A percentile compares a stretch with the other conserved stretches of the same genome.
These are phyloP conservation scores for Fusarium compactum DNA, from an alignment of 2,329 filamentous ascomycete species.

Conservation along the genomic window DNA sequence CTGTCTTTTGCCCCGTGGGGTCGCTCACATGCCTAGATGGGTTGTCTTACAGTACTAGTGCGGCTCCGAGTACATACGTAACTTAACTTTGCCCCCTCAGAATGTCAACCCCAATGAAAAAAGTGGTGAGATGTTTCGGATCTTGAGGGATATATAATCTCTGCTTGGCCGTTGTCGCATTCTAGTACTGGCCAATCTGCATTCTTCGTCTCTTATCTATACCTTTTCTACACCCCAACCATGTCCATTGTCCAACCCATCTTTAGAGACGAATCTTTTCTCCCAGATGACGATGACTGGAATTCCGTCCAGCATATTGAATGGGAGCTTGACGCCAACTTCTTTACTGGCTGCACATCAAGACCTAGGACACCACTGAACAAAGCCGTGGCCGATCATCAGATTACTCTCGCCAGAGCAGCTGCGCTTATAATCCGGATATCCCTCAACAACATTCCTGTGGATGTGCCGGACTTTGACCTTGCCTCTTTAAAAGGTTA, in stretches of 20 bases:
- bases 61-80: constrained; percentile 16
- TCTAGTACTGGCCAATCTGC: no score
- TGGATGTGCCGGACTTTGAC: constrained; percentile 18
- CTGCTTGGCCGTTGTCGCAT: neutral
- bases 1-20: constrained; percentile 24
- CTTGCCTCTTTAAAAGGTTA: neutral
- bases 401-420: constrained; percentile 17
- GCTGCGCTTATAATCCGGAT: constrained; percentile 27
- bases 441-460: constrained; percentile 17
- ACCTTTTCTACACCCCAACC: neutral
- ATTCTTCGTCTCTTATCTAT: neutral
- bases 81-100: neutral
- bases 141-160: constrained; percentile 2
- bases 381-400: constrained; percentile 13
- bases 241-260: constrained; percentile 23
- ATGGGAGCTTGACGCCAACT: constrained; percentile 19
- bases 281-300: constrained; percentile 5
- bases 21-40: constrained; percentile 16
- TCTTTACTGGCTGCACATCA: neutral
- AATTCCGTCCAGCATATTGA: constrained; percentile 14
- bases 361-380: neutral
- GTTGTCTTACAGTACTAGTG: neutral
- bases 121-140: constrained; percentile 7
- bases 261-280: constrained; percentile 2
- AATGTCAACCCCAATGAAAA: neutral